Conservation (phyloP, 805 yeast genomes). For the Candida corydali region DNA sequence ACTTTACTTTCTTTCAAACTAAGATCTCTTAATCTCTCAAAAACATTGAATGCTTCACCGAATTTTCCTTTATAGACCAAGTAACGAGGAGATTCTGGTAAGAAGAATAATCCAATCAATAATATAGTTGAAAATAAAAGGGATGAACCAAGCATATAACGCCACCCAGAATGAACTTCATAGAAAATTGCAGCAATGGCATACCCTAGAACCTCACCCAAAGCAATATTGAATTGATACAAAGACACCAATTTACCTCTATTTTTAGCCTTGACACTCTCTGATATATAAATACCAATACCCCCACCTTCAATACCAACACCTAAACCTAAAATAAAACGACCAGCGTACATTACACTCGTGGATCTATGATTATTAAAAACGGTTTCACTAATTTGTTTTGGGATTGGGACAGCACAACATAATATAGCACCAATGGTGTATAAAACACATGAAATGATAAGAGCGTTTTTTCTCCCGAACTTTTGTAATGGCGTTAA, state of each 20-base stretch:
- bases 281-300: conserved; percentile 60
- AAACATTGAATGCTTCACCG: conserved; percentile 48
- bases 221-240: conserved; percentile 61
- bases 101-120: conserved; percentile 47
- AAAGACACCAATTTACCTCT: conserved; percentile 60
- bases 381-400: conserved; percentile 2
- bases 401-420: conserved; percentile 32
- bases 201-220: conserved; percentile 64
- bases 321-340: conserved; percentile 59
- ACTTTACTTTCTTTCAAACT: conserved; percentile 38
- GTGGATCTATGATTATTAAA: conserved; percentile 3
- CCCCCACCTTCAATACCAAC: conserved; percentile 66
- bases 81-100: conserved; percentile 51
- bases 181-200: conserved; percentile 62
- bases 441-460: conserved; percentile 55
- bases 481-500: conserved; percentile 55
- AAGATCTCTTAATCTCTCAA: conserved; percentile 54
- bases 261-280: conserved; percentile 53
- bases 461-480: conserved; percentile 54
- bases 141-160: conserved; percentile 63
- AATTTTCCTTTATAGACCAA: conserved; percentile 36
- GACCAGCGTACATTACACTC: conserved; percentile 43
- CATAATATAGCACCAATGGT: conserved; percentile 59
- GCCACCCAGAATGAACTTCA: conserved; percentile 56
- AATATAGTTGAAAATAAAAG: conserved; percentile 52